Percentiles rank a stretch among this genome's conserved stretches.
These are phyloP conservation scores for Aspergillus baeticus DNA, from an alignment of 495 filamentous ascomycete genomes.

Conservation along the genomic window DNA sequence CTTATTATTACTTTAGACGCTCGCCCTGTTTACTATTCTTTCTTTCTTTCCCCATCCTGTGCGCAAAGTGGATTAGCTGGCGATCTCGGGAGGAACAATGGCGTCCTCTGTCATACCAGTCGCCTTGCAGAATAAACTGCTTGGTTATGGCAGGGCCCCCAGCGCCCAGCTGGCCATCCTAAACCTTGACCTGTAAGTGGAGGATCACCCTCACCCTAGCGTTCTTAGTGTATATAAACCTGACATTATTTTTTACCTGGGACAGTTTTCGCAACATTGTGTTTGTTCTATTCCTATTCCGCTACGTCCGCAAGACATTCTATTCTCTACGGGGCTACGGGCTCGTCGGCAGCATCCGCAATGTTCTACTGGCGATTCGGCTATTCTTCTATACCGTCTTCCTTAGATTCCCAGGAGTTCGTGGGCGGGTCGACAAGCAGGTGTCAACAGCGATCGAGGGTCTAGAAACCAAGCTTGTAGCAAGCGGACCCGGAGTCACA, in stretches of 20 bases:
- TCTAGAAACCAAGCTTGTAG: slow-evolving; percentile 78
- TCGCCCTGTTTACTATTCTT: neutral
- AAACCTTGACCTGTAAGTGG: slow-evolving; percentile 79
- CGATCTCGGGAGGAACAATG: slow-evolving; percentile 22
- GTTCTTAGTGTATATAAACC: neutral
- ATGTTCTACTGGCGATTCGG: slow-evolving; percentile 66
- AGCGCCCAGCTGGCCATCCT: slow-evolving; percentile 59
- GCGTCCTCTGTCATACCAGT: slow-evolving; percentile 35
- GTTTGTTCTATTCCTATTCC: slow-evolving; percentile 85
- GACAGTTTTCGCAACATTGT: slow-evolving; percentile 79
- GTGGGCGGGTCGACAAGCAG: slow-evolving; percentile 77
- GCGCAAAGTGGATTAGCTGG: slow-evolving; percentile 5
- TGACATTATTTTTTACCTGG: neutral
- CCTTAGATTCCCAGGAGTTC: slow-evolving; percentile 79
- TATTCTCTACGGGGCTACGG: slow-evolving; percentile 88
- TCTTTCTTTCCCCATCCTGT: neutral
- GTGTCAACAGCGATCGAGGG: slow-evolving; percentile 64
- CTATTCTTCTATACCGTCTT: slow-evolving; percentile 81
- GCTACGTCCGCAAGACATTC: slow-evolving; percentile 77
- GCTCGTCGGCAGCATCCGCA: slow-evolving; percentile 71
- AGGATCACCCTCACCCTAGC: neutral
- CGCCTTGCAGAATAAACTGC: slow-evolving; percentile 43
- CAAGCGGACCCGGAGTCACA: slow-evolving; percentile 66
- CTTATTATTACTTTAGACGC: slow-evolving; percentile 15
- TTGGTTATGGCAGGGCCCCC: slow-evolving; percentile 48